These are phyloP conservation scores for Sarcomyxa edulis DNA, from an alignment of 768 basidiomycete genomes.

Conservation along the genomic window DNA sequence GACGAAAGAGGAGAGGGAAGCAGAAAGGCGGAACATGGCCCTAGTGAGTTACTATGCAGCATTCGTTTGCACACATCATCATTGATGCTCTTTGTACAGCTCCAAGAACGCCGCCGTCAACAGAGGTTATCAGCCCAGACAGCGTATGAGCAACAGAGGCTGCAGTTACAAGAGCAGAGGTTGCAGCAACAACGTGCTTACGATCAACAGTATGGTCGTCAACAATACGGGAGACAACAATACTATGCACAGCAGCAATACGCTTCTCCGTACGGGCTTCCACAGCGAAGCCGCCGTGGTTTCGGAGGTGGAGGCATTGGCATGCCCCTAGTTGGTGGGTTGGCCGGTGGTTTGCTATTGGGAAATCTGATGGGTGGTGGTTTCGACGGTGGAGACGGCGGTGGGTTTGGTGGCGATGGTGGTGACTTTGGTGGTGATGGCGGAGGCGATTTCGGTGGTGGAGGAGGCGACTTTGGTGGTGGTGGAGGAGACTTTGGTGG, in stretches of 20 bases:
- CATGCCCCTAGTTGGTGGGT: conserved; percentile 36
- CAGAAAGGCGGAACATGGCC: conserved; percentile 21
- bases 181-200: conserved; percentile 17
- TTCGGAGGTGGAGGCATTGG: conserved; percentile 28
- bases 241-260: conserved; percentile 15
- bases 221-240: conserved; percentile 8
- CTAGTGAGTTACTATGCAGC: conserved; percentile 19
- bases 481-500: too few relatives aligned
- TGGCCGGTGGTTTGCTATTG: conserved; percentile 46
- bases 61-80: background rate
- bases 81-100: conserved; percentile 10
- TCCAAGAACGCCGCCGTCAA: conserved; percentile 29
- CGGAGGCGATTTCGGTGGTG: conserved; percentile 17
- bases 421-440: conserved; percentile 19
- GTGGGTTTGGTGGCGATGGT: conserved; percentile 15
- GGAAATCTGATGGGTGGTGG: conserved; percentile 40
- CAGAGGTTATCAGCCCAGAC: conserved; percentile 12
- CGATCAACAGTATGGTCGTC: conserved; percentile 20
- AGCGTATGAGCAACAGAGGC: conserved; percentile 8
- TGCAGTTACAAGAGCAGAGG: conserved; percentile 18
- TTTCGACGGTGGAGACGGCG: conserved; percentile 20
- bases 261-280: conserved; percentile 13
- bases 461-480: conserved; percentile 22
- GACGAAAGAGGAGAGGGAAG: conserved; percentile 60
- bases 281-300: conserved; percentile 17